Evolutionary conservation across 2,329 filamentous ascomycete species (phyloP).

Genomic region (Aulographum hederae): DNA sequence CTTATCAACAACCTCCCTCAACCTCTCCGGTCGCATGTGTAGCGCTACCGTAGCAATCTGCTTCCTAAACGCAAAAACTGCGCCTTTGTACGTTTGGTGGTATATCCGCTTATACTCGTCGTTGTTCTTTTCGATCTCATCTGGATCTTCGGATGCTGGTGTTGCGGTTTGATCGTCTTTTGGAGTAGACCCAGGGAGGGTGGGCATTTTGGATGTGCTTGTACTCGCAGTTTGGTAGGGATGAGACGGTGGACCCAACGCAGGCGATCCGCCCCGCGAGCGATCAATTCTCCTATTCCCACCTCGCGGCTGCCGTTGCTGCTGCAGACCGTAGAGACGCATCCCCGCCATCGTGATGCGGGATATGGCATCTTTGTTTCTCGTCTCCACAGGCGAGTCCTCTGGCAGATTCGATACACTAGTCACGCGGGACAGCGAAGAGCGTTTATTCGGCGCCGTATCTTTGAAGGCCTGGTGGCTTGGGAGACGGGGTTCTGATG

Average conservation of each 20-base stretch:
- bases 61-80: constrained; percentile 27
- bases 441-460: constrained; percentile 10
- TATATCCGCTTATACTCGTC: constrained; percentile 35
- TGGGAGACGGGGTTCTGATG: constrained; percentile 14
- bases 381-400: constrained; percentile 16
- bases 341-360: constrained; percentile 34
- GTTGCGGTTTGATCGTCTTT: constrained; percentile 12
- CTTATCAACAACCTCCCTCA: constrained; percentile 28
- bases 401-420: constrained; percentile 10
- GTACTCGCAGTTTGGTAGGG: too few relatives aligned
- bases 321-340: constrained; percentile 31
- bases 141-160: too few relatives aligned
- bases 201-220: too few relatives aligned
- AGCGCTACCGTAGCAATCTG: constrained; percentile 18
- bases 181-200: too few relatives aligned
- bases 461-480: too few relatives aligned
- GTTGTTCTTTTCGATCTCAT: constrained; percentile 16
- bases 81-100: constrained; percentile 31
- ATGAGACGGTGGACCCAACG: too few relatives aligned
- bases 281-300: constrained; percentile 17
- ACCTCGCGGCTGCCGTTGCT: too few relatives aligned
- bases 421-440: constrained; percentile 14
- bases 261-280: constrained; percentile 9
- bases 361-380: constrained; percentile 31
- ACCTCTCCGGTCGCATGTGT: constrained; percentile 19